Percentiles rank a stretch among this genome's conserved stretches.
Conservation (phyloP, 2,329 filamentous ascomycete species). For the Colletotrichum sp. region DNA sequence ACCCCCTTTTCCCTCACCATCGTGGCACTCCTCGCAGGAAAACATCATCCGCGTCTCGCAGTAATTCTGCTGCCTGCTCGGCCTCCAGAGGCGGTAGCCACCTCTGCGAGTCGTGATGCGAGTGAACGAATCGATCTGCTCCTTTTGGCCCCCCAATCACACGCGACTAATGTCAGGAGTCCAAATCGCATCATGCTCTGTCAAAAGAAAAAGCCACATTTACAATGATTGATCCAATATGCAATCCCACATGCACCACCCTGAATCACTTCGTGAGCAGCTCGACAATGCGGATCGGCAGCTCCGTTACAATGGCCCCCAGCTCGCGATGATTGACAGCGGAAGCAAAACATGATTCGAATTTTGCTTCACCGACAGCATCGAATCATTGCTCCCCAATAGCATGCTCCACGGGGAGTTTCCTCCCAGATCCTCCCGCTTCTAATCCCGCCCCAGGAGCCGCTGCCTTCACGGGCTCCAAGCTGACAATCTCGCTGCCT, state of each 20-base stretch:
- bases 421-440: neutral
- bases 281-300: neutral
- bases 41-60: neutral
- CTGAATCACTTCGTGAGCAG: neutral
- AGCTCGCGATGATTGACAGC: neutral
- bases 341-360: accelerated
- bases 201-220: neutral
- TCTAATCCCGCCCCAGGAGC: neutral
- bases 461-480: neutral
- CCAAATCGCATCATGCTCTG: neutral
- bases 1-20: neutral
- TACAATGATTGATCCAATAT: neutral
- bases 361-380: neutral
- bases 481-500: neutral
- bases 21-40: neutral
- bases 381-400: accelerated
- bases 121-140: neutral
- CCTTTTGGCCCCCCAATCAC: neutral
- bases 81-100: neutral
- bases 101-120: neutral
- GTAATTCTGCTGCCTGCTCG: conserved; percentile 16
- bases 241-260: neutral
- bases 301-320: neutral
- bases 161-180: neutral
- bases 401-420: accelerated